Evolutionary conservation across 345 rosid species (phyloP).

Genomic region (Hibiscus trionum): DNA sequence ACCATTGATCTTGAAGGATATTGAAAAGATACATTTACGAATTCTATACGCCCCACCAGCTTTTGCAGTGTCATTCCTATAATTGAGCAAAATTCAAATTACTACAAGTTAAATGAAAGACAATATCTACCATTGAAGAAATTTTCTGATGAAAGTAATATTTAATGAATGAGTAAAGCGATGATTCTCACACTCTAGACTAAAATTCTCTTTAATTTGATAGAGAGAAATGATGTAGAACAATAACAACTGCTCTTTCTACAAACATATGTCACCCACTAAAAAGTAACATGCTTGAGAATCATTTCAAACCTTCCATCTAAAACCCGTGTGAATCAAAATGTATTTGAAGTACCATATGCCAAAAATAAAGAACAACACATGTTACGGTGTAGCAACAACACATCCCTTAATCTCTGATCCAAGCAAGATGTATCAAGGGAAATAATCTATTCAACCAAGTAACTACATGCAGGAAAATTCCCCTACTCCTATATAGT

Average conservation of each 20-base stretch:
- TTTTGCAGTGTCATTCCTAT: conserved; percentile 53
- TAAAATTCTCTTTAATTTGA: neutral
- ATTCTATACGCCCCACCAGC: conserved; percentile 55
- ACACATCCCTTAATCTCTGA: neutral
- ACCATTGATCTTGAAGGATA: conserved; percentile 66
- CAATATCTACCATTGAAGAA: neutral
- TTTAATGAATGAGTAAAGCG: neutral
- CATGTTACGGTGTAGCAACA: neutral
- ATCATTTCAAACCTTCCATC: conserved; percentile 3
- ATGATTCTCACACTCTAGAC: neutral
- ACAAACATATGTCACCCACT: neutral
- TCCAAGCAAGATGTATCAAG: neutral
- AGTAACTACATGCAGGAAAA: conserved; percentile 1
- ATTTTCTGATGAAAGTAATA: neutral
- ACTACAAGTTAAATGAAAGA: conserved; percentile 13
- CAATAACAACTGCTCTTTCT: conserved; percentile 6
- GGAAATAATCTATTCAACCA: conserved; percentile 1
- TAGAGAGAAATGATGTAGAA: conserved; percentile 2
- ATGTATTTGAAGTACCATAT: neutral
- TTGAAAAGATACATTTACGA: conserved; percentile 53
- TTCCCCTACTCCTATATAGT: conserved; percentile 8
- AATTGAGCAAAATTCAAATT: conserved; percentile 14
- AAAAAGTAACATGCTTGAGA: neutral
- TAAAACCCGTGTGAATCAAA: neutral
- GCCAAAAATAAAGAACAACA: neutral